Evolutionary conservation across 2,329 filamentous ascomycete species (phyloP).

Genomic region (Microcyclosporella mali): DNA sequence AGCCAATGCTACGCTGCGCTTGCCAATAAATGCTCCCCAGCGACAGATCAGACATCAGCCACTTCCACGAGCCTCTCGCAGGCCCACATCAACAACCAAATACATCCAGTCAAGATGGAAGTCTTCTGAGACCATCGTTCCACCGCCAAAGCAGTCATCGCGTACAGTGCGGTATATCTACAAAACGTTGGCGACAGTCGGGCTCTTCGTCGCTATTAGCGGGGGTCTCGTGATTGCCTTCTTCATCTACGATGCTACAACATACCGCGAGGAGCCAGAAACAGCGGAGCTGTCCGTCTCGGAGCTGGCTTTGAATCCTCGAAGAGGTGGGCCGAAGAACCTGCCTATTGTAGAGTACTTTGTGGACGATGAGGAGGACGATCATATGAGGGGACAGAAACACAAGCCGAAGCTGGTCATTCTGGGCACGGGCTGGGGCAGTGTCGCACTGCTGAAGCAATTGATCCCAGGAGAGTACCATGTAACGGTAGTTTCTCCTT

Average conservation of each 20-base stretch:
- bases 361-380: conserved; percentile 80
- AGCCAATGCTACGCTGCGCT: conserved; percentile 8
- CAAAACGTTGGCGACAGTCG: conserved; percentile 63
- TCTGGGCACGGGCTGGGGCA: conserved; percentile 90
- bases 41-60: conserved; percentile 9
- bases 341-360: conserved; percentile 82
- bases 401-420: conserved; percentile 91
- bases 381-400: conserved; percentile 63
- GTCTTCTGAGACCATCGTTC: conserved; percentile 8
- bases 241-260: conserved; percentile 89
- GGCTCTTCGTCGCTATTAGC: conserved; percentile 67
- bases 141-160: conserved; percentile 14
- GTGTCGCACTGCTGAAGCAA: conserved; percentile 84
- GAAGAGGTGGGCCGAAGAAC: conserved; percentile 86
- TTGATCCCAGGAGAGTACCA: conserved; percentile 89
- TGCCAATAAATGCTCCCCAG: conserved; percentile 3
- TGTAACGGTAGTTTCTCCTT: conserved; percentile 87
- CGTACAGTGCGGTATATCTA: conserved; percentile 52
- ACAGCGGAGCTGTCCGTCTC: conserved; percentile 75
- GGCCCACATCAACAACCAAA: conserved; percentile 10
- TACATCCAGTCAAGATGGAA: conserved; percentile 17
- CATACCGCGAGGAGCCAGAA: conserved; percentile 68
- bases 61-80: conserved; percentile 14
- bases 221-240: conserved; percentile 69
- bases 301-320: conserved; percentile 71